Conservation (phyloP, 2,329 filamentous ascomycete species). For the Ophiocordyceps polyrhachis-furcata region DNA sequence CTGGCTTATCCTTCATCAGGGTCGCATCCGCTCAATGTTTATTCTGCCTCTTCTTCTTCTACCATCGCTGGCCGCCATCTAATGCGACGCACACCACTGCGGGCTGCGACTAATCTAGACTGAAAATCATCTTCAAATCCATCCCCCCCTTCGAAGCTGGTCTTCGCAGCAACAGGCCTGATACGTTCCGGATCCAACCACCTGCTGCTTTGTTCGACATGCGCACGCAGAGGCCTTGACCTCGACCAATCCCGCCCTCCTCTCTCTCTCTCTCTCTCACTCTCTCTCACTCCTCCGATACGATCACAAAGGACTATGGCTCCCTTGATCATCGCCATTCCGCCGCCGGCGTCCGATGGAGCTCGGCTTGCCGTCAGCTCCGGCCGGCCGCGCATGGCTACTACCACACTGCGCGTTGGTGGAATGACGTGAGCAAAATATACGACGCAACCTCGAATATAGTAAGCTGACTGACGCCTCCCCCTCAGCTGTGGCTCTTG, state of each 20-base stretch:
- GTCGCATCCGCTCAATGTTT: not conserved
- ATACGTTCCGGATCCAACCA: not conserved
- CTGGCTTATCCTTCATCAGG: not conserved
- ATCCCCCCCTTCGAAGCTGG: not conserved
- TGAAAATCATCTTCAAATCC: not conserved
- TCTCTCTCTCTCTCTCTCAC: not conserved
- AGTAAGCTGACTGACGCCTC: not conserved
- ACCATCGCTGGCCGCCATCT: not conserved
- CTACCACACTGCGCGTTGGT: conserved; percentile 75
- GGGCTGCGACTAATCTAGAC: not conserved
- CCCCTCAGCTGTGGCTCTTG: conserved; percentile 67
- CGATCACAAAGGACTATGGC: conserved; percentile 21
- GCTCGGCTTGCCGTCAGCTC: conserved; percentile 6
- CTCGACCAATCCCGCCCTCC: not conserved
- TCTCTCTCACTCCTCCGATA: not conserved
- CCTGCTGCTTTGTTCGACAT: not conserved
- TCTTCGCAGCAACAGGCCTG: not conserved
- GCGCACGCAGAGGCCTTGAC: not conserved
- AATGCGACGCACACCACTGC: not conserved
- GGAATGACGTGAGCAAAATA: conserved; percentile 53
- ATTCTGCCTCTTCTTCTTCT: not conserved
- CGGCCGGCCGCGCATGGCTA: conserved; percentile 51
- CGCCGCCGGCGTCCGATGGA: conserved; percentile 17
- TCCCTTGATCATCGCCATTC: conserved; percentile 28
- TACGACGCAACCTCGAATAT: not conserved